Evolutionary conservation across 352 stramenopile genomes (phyloP).

Genomic region (Phytopythium montanum): DNA sequence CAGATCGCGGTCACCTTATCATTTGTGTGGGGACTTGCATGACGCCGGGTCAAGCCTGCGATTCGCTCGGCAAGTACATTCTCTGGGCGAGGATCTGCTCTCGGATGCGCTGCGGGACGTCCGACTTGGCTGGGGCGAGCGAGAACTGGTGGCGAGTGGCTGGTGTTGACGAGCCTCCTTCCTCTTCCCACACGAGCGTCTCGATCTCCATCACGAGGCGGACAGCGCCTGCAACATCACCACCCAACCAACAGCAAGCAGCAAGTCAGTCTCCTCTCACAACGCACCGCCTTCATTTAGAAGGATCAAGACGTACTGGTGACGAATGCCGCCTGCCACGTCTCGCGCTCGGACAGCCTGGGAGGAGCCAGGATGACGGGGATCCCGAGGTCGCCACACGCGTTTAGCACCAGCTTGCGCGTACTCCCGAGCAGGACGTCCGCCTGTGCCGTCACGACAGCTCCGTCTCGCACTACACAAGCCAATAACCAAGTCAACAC

Average conservation of each 20-base stretch:
- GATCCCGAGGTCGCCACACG: conserved; percentile 54
- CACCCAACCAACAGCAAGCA: not conserved
- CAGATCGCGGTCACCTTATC: too few relatives aligned
- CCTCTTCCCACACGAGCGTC: conserved; percentile 3
- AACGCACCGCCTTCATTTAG: not conserved
- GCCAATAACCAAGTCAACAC: not conserved
- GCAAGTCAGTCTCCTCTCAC: not conserved
- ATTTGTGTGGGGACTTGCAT: too few relatives aligned
- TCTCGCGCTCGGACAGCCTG: conserved; percentile 38
- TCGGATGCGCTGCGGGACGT: conserved; percentile 6
- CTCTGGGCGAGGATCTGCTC: conserved; percentile 5
- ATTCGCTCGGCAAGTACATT: conserved; percentile 1
- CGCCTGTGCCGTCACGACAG: conserved; percentile 43
- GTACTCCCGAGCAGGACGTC: conserved; percentile 57
- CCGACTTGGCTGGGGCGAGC: not conserved
- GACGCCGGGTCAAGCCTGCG: too few relatives aligned
- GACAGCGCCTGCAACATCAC: not conserved
- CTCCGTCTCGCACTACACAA: conserved; percentile 32
- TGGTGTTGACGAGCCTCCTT: not conserved
- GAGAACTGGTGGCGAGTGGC: not conserved
- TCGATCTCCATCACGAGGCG: conserved; percentile 6
- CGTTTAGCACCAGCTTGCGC: conserved; percentile 53
- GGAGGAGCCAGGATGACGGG: conserved; percentile 51
- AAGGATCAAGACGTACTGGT: conserved; percentile 40
- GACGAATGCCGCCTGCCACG: conserved; percentile 68